Base-by-base conservation (phyloP, 257 asterid species). In the Handroanthus guayacan region DNA sequence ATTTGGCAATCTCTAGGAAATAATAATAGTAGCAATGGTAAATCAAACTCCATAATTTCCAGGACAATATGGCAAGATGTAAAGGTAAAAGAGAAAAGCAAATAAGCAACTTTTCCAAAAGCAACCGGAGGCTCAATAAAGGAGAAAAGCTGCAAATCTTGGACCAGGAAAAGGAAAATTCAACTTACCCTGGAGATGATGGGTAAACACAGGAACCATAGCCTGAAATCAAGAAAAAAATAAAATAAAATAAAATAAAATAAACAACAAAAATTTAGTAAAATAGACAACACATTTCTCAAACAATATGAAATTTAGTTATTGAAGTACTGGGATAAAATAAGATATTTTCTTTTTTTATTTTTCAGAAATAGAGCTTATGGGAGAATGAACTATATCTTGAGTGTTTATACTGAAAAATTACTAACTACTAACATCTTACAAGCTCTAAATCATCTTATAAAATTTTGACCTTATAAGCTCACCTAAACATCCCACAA, bases 121-220 rank as follows among this genome's bases (percentile, higher is more conserved):
- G 63, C 34, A 80, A 25, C 39, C 11, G 69, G 17, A 44, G 58
- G 50, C 52, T 11, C 63, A 48, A 43, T 41, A 68, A 62, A 51
- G 38, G 41, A 5, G 20, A 47, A 73, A 56, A 79, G 55, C 60
- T n/a, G 51, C 58, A 41, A n/a, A 57, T 9, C 3, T n/a, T 63
- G 47, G 14, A 13, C 54, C 68, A 78, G 16, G 17, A 31, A 73
- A 20, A 8, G n/a, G 72, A 43, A 11, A 41, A 13, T n/a, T 39
- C 31, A 37, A 13, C 62, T 17, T 79, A 88, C 98, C 97, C 86
- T 41, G 88, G 84, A 54, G 89, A 85, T 43, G 97, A 82, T 78
- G 97, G 96, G 44, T 93, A 93, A 25, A 81, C 89, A 78, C 98
- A 93, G 86, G 98, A 93, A 84, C 98, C 98, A 78, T 93, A 93